Percentiles rank a stretch among this genome's conserved stretches.
These are phyloP conservation scores for Crithidia sp. DNA, from an alignment of 208 protist genomes.

Conservation along the genomic window DNA sequence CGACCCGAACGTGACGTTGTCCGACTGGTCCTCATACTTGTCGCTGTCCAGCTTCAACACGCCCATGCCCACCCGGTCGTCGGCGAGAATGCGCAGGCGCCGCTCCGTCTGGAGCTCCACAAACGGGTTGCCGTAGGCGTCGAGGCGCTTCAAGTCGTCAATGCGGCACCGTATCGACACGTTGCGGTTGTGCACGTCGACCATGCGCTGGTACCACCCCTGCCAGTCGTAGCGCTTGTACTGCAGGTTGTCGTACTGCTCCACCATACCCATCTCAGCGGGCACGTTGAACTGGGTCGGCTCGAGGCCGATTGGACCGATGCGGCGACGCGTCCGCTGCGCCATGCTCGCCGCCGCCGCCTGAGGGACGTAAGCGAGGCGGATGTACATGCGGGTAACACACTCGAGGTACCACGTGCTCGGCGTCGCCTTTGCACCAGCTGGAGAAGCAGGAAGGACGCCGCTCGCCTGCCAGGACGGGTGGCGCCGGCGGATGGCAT, in stretches of 20 bases:
- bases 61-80: slow-evolving; percentile 83
- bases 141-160: slow-evolving; percentile 81
- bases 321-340: slow-evolving; percentile 76
- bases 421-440: neutral
- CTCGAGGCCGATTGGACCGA: slow-evolving; percentile 69
- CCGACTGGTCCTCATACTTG: slow-evolving; percentile 89
- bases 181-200: slow-evolving; percentile 91
- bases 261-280: slow-evolving; percentile 82
- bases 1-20: slow-evolving; percentile 84
- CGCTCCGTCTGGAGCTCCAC: slow-evolving; percentile 86
- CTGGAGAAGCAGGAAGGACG: slow-evolving; percentile 40
- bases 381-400: slow-evolving; percentile 83
- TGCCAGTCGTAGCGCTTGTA: slow-evolving; percentile 93
- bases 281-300: slow-evolving; percentile 79
- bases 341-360: slow-evolving; percentile 78
- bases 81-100: slow-evolving; percentile 79
- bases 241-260: slow-evolving; percentile 90
- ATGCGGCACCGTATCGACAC: slow-evolving; percentile 84
- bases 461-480: slow-evolving; percentile 76
- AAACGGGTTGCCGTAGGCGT: slow-evolving; percentile 75
- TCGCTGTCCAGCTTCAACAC: slow-evolving; percentile 90
- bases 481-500: slow-evolving; percentile 60
- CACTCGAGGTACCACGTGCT: slow-evolving; percentile 36
- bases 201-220: slow-evolving; percentile 91
- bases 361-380: slow-evolving; percentile 84